These are phyloP conservation scores for Simplicillium sp. DNA, from an alignment of 2,329 filamentous ascomycete species.

Conservation along the genomic window DNA sequence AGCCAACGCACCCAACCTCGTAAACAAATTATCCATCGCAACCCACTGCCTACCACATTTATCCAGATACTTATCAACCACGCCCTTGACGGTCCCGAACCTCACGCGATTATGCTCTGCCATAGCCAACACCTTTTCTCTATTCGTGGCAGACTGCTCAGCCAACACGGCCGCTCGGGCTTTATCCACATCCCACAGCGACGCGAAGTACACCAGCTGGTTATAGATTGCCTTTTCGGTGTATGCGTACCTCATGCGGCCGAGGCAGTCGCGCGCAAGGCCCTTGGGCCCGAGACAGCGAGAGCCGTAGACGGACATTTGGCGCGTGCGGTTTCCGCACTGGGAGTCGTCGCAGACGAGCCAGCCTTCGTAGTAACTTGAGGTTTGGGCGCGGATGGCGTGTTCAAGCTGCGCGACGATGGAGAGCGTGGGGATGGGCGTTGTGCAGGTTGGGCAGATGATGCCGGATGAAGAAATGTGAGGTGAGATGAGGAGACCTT, in stretches of 20 bases:
- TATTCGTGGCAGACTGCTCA: conserved; percentile 43
- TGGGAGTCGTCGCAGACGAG: conserved; percentile 82
- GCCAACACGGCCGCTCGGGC: conserved; percentile 44
- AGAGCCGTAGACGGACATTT: conserved; percentile 87
- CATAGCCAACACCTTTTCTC: conserved; percentile 58
- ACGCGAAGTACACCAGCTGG: conserved; percentile 80
- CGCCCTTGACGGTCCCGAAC: conserved; percentile 65
- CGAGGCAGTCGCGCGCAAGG: conserved; percentile 73
- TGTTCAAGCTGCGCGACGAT: conserved; percentile 81
- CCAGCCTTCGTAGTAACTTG: conserved; percentile 87
- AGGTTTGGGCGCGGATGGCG: conserved; percentile 68
- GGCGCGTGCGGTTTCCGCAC: conserved; percentile 78
- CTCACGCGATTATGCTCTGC: conserved; percentile 74
- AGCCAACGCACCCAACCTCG: conserved; percentile 34
- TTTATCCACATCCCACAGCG: conserved; percentile 84
- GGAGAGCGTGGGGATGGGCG: conserved; percentile 57
- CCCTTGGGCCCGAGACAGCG: conserved; percentile 83
- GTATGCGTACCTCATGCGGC: conserved; percentile 82
- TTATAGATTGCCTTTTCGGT: conserved; percentile 89
- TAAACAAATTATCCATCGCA: conserved; percentile 82
- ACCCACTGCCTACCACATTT: conserved; percentile 91
- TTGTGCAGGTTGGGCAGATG: conserved; percentile 60
- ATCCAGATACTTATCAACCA: conserved; percentile 76
- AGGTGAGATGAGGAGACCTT: conserved; percentile 56
- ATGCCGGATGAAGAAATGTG: conserved; percentile 66